Evolutionary conservation across 2,329 filamentous ascomycete species (phyloP), one percentile per base, ranked within the genome.

Genomic region (Ceratocystis lukuohia): DNA sequence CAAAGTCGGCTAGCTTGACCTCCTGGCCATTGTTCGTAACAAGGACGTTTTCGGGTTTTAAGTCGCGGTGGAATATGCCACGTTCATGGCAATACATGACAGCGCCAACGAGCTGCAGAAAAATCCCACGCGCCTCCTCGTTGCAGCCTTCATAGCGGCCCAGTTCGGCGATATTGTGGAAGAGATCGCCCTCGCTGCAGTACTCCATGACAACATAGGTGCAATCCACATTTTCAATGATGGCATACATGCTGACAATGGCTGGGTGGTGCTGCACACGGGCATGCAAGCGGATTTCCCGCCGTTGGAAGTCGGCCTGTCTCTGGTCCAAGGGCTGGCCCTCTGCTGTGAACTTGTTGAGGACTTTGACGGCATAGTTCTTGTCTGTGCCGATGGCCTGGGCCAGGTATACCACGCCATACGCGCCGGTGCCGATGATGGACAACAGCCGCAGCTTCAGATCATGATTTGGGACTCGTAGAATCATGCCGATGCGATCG

Each of bases 21-120:
- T 91, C 94, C 77, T 88, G 85, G 70, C 93, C 93, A 70, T 87
- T 81, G 78, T 96, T 88, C 72, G 89, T 88, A 67, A 99, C 93
- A 74, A 99, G 80, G 71, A 99, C 91, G 77, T 99, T 99, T 80
- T 99, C 94, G 68, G 94, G 94, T 82, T 99, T 99, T 69, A 99
- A 81, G 76, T 99, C 94, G 77, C 94, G 84, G 77, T 99, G 94
- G 81, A 96, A 99, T 74, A 99, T 96, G 73, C 92, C 91, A 73
- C 91, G 79, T 71, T 84, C 85, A 77, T 99, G 94, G 83, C 94
- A 97, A 78, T 92, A 90, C 74, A 94, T 88, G 70, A 97, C 93
- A 76, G 94, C 94, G 81, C 96, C 89, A 82, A 99, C 78, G 73
- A 99, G 90, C 77, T 99, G 94, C 69, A 97, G 84, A 76, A 97